Percentiles rank a stretch among this genome's conserved stretches.
These are phyloP conservation scores for Nicotiana tabacum DNA, from an alignment of 257 asterid genomes.

Conservation along the genomic window DNA sequence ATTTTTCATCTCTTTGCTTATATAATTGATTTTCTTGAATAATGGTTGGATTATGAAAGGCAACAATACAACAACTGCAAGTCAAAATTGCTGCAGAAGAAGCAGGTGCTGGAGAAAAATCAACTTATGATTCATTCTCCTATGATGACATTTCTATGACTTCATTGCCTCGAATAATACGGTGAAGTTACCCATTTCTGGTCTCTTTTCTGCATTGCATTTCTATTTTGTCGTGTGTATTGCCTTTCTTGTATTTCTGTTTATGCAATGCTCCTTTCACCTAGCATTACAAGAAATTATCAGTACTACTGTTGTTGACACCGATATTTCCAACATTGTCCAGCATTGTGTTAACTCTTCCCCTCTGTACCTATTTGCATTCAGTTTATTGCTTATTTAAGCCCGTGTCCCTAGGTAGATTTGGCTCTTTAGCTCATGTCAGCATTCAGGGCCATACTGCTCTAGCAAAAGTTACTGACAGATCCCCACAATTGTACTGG, in stretches of 20 bases:
- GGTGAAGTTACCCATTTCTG: slow-evolving; percentile 34
- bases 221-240: neutral
- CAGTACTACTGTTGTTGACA: neutral
- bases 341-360: neutral
- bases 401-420: neutral
- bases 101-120: slow-evolving; percentile 70
- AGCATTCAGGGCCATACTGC: neutral
- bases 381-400: neutral
- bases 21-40: slow-evolving; percentile 11
- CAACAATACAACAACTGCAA: slow-evolving; percentile 57
- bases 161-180: slow-evolving; percentile 57
- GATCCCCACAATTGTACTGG: neutral
- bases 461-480: neutral
- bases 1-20: slow-evolving; percentile 2
- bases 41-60: slow-evolving; percentile 38
- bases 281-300: neutral
- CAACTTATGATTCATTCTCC: slow-evolving; percentile 75
- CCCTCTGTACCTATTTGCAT: neutral
- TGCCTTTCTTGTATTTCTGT: neutral
- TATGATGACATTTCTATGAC: slow-evolving; percentile 64
- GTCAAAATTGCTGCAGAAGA: slow-evolving; percentile 75
- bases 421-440: neutral
- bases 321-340: neutral
- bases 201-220: neutral
- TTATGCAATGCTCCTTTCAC: neutral